phyloP scores from a whole-genome alignment of 768 basidiomycete genomes.

The Suillus sp. region DNA sequence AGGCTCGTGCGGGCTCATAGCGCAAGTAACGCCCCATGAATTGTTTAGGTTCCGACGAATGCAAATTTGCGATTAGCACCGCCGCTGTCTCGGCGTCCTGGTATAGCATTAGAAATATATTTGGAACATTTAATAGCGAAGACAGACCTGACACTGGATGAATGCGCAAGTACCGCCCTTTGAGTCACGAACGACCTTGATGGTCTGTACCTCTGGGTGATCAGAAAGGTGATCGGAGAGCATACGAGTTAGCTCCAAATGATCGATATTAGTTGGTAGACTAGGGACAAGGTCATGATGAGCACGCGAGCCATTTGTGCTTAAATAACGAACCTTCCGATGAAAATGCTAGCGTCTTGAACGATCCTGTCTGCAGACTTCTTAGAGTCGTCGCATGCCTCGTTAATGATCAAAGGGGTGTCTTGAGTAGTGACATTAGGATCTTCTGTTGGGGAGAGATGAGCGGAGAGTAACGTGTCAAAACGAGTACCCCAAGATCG shows the following conservation, averaged over 20 bases:
- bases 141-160: slow-evolving; percentile 76
- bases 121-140: neutral
- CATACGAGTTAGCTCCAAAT: slow-evolving; percentile 58
- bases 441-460: slow-evolving; percentile 42
- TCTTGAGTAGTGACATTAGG: slow-evolving; percentile 19
- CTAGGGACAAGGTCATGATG: slow-evolving; percentile 38
- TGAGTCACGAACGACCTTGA: slow-evolving; percentile 73
- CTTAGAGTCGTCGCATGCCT: slow-evolving; percentile 29
- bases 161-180: slow-evolving; percentile 84
- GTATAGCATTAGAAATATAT: slow-evolving; percentile 7
- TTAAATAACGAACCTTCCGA: slow-evolving; percentile 64
- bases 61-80: slow-evolving; percentile 60
- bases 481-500: slow-evolving; percentile 75
- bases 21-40: slow-evolving; percentile 76
- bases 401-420: slow-evolving; percentile 12
- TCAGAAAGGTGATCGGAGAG: slow-evolving; percentile 69
- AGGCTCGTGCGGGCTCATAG: slow-evolving; percentile 77
- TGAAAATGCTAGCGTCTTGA: slow-evolving; percentile 82
- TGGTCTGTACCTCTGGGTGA: slow-evolving; percentile 62
- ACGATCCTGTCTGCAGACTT: slow-evolving; percentile 48
- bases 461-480: slow-evolving; percentile 58
- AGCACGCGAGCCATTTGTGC: slow-evolving; percentile 9
- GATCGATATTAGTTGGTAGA: slow-evolving; percentile 69
- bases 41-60: slow-evolving; percentile 53
- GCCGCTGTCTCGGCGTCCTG: slow-evolving; percentile 63